Evolutionary conservation across 106 monocot species (phyloP).

Genomic region (Acanthochlamys bracteata): DNA sequence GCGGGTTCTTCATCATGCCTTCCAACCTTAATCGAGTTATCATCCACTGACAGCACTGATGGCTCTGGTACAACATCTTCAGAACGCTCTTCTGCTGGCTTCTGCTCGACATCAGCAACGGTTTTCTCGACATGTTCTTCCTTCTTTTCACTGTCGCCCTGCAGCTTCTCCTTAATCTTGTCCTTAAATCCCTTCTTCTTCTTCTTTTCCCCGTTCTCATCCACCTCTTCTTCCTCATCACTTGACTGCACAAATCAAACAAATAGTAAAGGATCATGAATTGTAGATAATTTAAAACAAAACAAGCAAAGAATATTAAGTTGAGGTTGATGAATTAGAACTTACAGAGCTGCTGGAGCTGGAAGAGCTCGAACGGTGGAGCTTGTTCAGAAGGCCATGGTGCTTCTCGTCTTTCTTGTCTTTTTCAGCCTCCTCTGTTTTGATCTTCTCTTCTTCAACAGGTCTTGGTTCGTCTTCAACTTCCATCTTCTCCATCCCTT

Average conservation of each 20-base stretch:
- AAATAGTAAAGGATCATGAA: neutral
- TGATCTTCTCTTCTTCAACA: neutral
- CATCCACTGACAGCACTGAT: neutral
- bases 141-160: neutral
- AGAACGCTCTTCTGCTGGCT: too few relatives aligned
- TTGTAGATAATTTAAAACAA: neutral
- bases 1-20: neutral
- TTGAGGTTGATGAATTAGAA: neutral
- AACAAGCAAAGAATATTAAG: neutral
- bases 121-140: neutral
- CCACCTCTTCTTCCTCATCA: neutral
- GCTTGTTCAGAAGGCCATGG: neutral
- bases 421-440: neutral
- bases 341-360: conserved; percentile 6
- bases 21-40: neutral
- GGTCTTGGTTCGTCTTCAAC: neutral
- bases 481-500: neutral
- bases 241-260: neutral
- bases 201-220: neutral
- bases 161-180: neutral
- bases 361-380: neutral
- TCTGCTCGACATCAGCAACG: too few relatives aligned
- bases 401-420: neutral
- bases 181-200: conserved; percentile 5
- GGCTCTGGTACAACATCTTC: neutral